Evolutionary conservation across 192 early-diverging fungal species (phyloP).

Genomic region (Backusella liffmaniae): DNA sequence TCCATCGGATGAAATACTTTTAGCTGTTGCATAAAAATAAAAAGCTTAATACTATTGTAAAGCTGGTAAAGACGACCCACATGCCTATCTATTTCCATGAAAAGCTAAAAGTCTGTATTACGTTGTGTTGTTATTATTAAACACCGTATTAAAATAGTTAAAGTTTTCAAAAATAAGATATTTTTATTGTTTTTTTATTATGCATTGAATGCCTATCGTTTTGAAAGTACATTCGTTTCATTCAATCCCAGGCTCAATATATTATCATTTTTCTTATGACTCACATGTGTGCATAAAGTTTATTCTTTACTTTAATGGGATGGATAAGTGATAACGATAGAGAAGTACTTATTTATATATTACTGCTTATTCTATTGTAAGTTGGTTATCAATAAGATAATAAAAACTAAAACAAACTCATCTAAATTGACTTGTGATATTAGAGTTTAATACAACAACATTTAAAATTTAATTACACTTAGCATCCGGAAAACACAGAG

Average conservation of each 20-base stretch:
- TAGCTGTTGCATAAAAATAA: background rate
- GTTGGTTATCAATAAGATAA: too few species aligned
- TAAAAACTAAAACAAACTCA: background rate
- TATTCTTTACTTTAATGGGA: conserved; percentile 5
- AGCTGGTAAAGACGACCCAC: background rate
- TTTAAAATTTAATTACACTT: background rate
- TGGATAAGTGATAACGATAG: background rate
- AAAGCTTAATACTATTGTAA: background rate
- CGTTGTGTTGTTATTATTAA: background rate
- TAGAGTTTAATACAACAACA: background rate
- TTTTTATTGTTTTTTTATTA: background rate
- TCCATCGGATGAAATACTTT: background rate
- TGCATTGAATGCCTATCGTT: background rate
- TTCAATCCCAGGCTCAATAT: background rate
- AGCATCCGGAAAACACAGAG: too few species aligned
- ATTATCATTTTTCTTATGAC: background rate
- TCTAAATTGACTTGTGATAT: background rate
- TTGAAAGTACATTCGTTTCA: background rate
- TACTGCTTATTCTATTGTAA: background rate
- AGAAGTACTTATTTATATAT: background rate
- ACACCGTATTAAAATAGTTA: background rate
- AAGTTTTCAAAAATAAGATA: background rate
- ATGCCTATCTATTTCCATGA: background rate
- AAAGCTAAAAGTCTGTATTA: background rate
- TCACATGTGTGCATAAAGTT: conserved; percentile 3